Conservation (phyloP, 2,329 filamentous ascomycete genomes). For the Ophioceras dolichostomum region DNA sequence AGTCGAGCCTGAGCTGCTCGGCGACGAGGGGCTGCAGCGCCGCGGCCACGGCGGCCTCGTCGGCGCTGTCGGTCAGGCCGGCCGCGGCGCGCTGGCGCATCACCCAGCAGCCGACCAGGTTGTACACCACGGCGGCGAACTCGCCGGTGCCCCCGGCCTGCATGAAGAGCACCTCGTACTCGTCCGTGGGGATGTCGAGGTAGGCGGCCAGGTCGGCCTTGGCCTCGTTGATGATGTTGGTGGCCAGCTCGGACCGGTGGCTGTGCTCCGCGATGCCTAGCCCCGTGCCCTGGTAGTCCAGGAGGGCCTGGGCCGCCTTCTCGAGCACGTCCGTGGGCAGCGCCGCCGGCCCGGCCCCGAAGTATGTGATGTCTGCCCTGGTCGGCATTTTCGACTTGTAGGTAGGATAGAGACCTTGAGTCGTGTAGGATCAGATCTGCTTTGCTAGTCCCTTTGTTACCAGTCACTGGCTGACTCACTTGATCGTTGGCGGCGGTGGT, state of each 20-base stretch:
- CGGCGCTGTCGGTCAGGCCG: conserved; percentile 31
- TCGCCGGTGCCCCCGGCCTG: conserved; percentile 77
- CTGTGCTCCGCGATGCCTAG: conserved; percentile 83
- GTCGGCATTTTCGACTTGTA: too few species aligned
- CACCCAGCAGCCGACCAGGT: conserved; percentile 75
- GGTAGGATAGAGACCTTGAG: too few species aligned
- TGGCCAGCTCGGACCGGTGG: conserved; percentile 70
- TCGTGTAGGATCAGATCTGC: too few species aligned
- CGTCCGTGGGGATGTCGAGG: conserved; percentile 60
- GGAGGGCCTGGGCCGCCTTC: conserved; percentile 59
- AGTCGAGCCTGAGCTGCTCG: conserved; percentile 69
- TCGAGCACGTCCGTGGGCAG: conserved; percentile 75
- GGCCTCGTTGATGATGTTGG: conserved; percentile 65
- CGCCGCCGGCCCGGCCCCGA: conserved; percentile 81
- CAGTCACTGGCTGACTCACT: too few species aligned
- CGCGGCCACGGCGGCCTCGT: conserved; percentile 13
- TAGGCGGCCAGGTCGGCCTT: conserved; percentile 62
- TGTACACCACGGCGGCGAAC: conserved; percentile 76
- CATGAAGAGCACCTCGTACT: conserved; percentile 83
- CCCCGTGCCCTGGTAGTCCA: conserved; percentile 72
- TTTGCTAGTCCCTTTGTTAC: too few species aligned
- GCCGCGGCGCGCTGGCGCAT: conserved; percentile 51
- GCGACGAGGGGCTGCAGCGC: conserved; percentile 30
- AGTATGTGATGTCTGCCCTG: conserved; percentile 25
- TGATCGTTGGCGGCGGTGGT: too few species aligned